Evolutionary conservation across 169 alveolate genomes (phyloP).

Genomic region (Ichthyophthirius multifiliis): DNA sequence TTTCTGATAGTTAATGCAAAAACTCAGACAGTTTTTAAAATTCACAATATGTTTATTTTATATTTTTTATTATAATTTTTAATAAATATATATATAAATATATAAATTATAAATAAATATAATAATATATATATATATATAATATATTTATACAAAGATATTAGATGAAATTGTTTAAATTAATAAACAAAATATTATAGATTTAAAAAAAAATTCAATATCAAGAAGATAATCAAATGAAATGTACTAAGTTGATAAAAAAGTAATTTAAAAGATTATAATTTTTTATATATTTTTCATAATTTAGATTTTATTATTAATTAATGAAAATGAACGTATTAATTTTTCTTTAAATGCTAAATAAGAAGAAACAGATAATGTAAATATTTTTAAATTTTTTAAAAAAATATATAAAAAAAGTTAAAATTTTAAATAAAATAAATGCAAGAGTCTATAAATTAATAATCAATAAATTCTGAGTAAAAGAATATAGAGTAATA

Average conservation of each 20-base stretch:
- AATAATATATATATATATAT: no score
- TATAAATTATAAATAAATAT: no score
- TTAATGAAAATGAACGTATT: not conserved
- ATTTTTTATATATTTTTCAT: not conserved
- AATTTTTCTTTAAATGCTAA: conserved; percentile 1
- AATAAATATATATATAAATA: not conserved
- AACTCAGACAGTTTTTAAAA: no score
- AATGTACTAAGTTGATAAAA: not conserved
- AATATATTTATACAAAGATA: no score
- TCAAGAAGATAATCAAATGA: not conserved
- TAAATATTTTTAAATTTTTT: not conserved
- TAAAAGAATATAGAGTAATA: no score
- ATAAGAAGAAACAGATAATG: not conserved
- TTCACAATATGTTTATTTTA: not conserved
- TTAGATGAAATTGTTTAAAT: not conserved
- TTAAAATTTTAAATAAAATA: no score
- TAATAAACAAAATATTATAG: not conserved
- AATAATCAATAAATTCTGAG: no score
- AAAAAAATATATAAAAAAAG: not conserved
- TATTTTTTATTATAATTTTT: not conserved
- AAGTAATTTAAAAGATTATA: not conserved
- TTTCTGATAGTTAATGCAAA: no score
- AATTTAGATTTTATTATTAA: not conserved
- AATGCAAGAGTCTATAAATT: no score
- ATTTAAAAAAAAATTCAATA: not conserved